Conservation (phyloP, 2,329 filamentous ascomycete genomes). For the Fusarium avenaceum region DNA sequence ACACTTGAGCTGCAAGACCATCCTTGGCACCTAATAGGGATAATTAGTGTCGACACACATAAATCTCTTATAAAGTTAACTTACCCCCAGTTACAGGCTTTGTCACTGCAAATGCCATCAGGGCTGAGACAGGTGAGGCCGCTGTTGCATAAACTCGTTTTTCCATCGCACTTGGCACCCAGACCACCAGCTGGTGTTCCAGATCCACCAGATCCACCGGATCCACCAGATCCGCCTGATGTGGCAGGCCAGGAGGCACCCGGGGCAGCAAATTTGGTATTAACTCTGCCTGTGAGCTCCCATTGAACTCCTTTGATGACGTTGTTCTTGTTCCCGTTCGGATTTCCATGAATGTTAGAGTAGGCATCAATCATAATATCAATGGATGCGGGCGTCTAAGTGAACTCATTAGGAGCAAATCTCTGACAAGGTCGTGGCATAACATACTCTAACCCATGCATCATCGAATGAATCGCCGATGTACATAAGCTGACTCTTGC, state of each 20-base stretch:
- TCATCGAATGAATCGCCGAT: neutral
- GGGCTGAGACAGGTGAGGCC: neutral
- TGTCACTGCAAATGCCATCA: neutral
- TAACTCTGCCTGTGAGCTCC: neutral
- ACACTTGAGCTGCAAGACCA: too few relatives aligned
- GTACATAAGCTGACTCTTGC: neutral
- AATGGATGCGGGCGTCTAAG: neutral
- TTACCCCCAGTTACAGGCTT: neutral
- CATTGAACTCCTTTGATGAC: conserved; percentile 3
- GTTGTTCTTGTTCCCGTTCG: neutral
- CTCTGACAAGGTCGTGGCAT: too few relatives aligned
- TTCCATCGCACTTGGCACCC: too few relatives aligned
- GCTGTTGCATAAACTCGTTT: too few relatives aligned
- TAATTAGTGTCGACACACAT: too few relatives aligned
- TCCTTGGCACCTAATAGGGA: too few relatives aligned
- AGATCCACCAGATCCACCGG: too few relatives aligned
- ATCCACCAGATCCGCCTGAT: too few relatives aligned
- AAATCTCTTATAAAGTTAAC: neutral
- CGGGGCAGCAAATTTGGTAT: neutral
- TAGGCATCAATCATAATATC: conserved; percentile 11
- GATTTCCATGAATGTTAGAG: neutral
- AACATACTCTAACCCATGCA: neutral
- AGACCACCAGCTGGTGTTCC: too few relatives aligned
- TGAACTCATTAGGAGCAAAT: fast-evolving
- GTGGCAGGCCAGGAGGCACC: neutral